phyloP scores from a whole-genome alignment of 495 filamentous ascomycete species.

The Hyaloscypha variabilis region DNA sequence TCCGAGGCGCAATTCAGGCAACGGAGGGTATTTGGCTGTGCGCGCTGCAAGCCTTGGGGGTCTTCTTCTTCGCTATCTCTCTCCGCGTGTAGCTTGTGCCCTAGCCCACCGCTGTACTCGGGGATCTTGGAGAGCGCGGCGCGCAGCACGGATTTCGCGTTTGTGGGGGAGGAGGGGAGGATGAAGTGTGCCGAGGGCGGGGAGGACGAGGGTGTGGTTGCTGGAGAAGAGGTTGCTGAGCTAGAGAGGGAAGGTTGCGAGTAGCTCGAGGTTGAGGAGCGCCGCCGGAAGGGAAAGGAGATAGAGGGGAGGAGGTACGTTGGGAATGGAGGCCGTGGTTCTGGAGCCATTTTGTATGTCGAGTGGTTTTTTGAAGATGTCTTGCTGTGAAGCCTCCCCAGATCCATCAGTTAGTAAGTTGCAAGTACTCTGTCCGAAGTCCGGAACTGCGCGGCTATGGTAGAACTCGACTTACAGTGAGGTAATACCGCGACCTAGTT shows the following conservation, averaged over 20 bases:
- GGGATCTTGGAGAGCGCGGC: slow-evolving; percentile 9
- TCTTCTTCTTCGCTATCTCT: neutral
- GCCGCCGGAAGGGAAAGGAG: slow-evolving; percentile 44
- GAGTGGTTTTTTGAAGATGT: neutral
- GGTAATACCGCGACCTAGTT: neutral
- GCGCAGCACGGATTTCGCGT: slow-evolving; percentile 10
- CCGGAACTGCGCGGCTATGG: neutral
- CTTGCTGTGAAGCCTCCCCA: neutral
- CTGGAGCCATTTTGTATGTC: slow-evolving; percentile 20
- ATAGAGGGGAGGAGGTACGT: slow-evolving; percentile 52
- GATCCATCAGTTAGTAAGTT: neutral
- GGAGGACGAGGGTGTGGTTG: slow-evolving; percentile 25
- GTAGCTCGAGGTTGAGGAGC: slow-evolving; percentile 21
- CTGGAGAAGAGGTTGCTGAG: slow-evolving; percentile 37
- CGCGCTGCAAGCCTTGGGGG: slow-evolving; percentile 11
- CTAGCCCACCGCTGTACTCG: neutral
- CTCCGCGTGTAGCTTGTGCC: neutral
- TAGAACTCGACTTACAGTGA: neutral
- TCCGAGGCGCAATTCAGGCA: slow-evolving; percentile 76
- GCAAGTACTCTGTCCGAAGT: neutral
- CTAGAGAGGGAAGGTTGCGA: slow-evolving; percentile 34
- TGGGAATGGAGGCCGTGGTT: slow-evolving; percentile 35
- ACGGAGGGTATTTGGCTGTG: slow-evolving; percentile 52
- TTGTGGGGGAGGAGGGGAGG: slow-evolving; percentile 3
- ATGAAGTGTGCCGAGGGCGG: slow-evolving; percentile 23